Base-by-base conservation (phyloP, 192 early-diverging fungal species). In the Coemansia sp. region DNA sequence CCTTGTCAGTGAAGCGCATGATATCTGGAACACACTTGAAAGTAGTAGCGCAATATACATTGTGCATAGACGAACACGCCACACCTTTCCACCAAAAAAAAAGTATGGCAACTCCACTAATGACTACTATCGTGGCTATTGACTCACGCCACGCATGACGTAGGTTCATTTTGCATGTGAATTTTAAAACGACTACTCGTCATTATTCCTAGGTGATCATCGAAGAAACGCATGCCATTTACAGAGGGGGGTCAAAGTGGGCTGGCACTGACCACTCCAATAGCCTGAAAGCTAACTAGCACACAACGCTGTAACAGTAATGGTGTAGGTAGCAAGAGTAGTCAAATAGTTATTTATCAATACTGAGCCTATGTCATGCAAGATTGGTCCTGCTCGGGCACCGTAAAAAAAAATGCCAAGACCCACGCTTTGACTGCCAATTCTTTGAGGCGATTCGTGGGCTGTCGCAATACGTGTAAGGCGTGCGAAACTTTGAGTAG, bases 61-160 rank as follows among this genome's bases (percentile, higher is more conserved):
- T 18, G 57, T 34, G 57, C 57, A 60, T 60, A 34, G 57, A 36
- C 31, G 31, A 60, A 33, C 57, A 60, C 57, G 57, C 57, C 57
- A 60, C 57, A 60, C 16, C 57, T 60, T 5, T 0, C 16, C 16
- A 34, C 57, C 16, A 16, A 16, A 33, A 31, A 27, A 53, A 27
- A 57, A 39, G 10, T 10, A 24, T 27, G 3, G 24, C n/a, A 8
- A 53, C 52, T 53, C 24, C 24, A 20, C 52, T 60, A 33, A 24
- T 3, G 16, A 34, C 27, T 57, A 31, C 53, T 27, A 31, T 29
- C 33, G 24, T 27, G 53, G 53, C 13, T 33, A 29, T 31, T 4
- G 53, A 13, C 53, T 22, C 11, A 27, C n/a, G 52, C 52, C 52
- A 11, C 22, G 9, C 8, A 12, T 27, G 27, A 13, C 53, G 18